These are phyloP conservation scores for Myriosclerotinia scirpicola DNA, from an alignment of 2,329 filamentous ascomycete species.

Conservation along the genomic window DNA sequence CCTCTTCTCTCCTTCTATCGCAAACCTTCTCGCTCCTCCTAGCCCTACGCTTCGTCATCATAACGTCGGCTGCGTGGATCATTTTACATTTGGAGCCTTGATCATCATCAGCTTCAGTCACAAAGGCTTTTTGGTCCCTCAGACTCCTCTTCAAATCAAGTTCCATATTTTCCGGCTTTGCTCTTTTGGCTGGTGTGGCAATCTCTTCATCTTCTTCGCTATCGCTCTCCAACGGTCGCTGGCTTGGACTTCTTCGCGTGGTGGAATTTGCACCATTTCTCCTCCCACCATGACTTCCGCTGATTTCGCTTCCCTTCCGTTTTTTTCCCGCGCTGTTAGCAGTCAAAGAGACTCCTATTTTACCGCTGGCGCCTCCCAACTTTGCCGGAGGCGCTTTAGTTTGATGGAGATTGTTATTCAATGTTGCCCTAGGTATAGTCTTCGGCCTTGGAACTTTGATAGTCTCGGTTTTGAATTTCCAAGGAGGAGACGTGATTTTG, in stretches of 20 bases:
- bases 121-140: constrained; percentile 35
- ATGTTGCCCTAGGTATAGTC: background rate
- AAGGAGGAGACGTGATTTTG: background rate
- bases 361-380: background rate
- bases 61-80: constrained; percentile 59
- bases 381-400: background rate
- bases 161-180: constrained; percentile 26
- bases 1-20: constrained; percentile 42
- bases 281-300: background rate
- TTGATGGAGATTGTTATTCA: background rate
- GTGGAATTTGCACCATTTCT: background rate
- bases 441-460: constrained; percentile 13
- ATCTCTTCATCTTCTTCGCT: constrained; percentile 19
- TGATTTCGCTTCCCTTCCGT: constrained; percentile 19
- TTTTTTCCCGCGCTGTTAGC: constrained; percentile 7
- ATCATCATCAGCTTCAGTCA: constrained; percentile 29
- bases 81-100: constrained; percentile 40
- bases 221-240: constrained; percentile 17
- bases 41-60: constrained; percentile 51
- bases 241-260: constrained; percentile 12
- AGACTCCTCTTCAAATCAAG: constrained; percentile 36
- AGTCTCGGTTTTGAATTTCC: constrained; percentile 11
- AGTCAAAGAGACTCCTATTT: constrained; percentile 7
- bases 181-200: constrained; percentile 22
- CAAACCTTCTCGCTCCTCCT: constrained; percentile 49